Evolutionary conservation across 148 eudicot species (phyloP).

Genomic region (Polygonum maritimum): DNA sequence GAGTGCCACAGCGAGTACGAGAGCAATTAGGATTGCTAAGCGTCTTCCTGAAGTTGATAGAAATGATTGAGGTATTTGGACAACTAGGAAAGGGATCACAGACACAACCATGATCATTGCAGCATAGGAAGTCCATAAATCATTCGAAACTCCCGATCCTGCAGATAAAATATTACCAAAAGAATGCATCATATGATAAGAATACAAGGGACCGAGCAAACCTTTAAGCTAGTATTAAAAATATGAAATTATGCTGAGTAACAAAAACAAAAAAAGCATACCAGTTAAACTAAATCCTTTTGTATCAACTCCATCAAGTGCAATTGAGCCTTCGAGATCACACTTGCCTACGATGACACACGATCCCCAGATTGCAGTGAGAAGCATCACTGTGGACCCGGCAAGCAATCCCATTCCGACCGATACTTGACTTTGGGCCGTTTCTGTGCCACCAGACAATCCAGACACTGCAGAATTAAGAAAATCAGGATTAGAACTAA

Average conservation of each 20-base stretch:
- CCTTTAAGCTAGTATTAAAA: neutral
- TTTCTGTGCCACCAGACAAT: slow-evolving; percentile 58
- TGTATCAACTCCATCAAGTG: slow-evolving; percentile 55
- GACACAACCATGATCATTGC: slow-evolving; percentile 52
- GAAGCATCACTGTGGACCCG: slow-evolving; percentile 90
- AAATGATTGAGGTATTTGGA: slow-evolving; percentile 44
- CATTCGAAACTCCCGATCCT: slow-evolving; percentile 55
- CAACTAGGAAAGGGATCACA: slow-evolving; percentile 45
- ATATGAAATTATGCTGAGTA: neutral
- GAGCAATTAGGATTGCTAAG: slow-evolving; percentile 37
- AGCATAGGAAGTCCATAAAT: slow-evolving; percentile 55
- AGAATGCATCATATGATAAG: neutral
- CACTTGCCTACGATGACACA: slow-evolving; percentile 84
- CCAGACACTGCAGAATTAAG: slow-evolving; percentile 58
- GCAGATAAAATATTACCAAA: neutral
- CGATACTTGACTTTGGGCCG: slow-evolving; percentile 85
- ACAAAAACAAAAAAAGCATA: slow-evolving; percentile 11
- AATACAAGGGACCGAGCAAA: neutral
- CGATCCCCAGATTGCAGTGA: slow-evolving; percentile 85
- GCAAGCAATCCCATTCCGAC: slow-evolving; percentile 96
- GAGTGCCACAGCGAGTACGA: slow-evolving; percentile 42
- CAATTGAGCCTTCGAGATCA: slow-evolving; percentile 40
- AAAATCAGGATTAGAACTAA: neutral
- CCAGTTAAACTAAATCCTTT: slow-evolving; percentile 56
- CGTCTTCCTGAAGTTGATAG: slow-evolving; percentile 37